phyloP scores from a whole-genome alignment of 2,329 filamentous ascomycete genomes.

The Dothistroma pini region DNA sequence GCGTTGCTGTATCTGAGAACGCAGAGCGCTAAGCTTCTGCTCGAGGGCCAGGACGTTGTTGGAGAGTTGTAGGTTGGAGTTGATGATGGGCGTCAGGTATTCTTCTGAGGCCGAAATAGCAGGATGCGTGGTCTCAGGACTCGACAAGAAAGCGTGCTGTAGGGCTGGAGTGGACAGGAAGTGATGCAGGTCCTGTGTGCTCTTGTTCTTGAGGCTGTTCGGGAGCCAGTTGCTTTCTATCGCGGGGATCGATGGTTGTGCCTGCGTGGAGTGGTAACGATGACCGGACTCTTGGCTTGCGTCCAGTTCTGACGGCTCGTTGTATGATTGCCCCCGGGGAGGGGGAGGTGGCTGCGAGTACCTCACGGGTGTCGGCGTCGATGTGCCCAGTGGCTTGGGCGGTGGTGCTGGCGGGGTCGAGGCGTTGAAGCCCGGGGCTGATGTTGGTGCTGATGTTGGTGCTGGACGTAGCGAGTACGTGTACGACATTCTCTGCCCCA shows the following conservation, averaged over 20 bases:
- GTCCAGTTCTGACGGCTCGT: conserved; percentile 29
- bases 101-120: conserved; percentile 64
- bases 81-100: conserved; percentile 60
- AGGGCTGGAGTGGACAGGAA: conserved; percentile 63
- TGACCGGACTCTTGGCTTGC: conserved; percentile 17
- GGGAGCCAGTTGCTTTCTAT: conserved; percentile 71
- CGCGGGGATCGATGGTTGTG: conserved; percentile 20
- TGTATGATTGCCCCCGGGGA: conserved; percentile 35
- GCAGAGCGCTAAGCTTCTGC: conserved; percentile 55
- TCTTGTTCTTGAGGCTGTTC: conserved; percentile 71
- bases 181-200: conserved; percentile 62
- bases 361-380: conserved; percentile 37
- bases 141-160: conserved; percentile 70
- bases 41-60: conserved; percentile 60
- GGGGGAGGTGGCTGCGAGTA: conserved; percentile 46
- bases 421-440: conserved; percentile 36
- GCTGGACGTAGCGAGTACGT: conserved; percentile 19
- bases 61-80: conserved; percentile 69
- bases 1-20: conserved; percentile 71
- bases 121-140: conserved; percentile 64
- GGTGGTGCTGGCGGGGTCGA: conserved; percentile 49
- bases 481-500: conserved; percentile 20
- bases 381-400: conserved; percentile 43
- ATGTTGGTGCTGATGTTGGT: neutral
- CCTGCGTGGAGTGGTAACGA: conserved; percentile 13